phyloP scores from a whole-genome alignment of 805 yeast species.

The Groenewaldozyma tartarivorans region DNA sequence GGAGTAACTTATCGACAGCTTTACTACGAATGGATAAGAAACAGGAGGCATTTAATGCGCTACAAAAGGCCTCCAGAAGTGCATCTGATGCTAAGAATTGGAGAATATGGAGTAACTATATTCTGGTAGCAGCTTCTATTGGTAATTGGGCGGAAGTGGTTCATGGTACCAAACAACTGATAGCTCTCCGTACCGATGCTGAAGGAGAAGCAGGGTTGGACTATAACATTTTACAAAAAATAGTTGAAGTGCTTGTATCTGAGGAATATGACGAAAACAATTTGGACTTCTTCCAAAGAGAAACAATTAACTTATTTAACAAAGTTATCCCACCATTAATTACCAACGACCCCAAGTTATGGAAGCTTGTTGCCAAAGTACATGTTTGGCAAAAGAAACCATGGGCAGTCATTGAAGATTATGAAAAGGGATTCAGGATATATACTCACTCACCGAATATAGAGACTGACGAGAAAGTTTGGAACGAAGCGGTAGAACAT shows the following conservation, averaged over 20 bases:
- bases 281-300: conserved; percentile 44
- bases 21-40: conserved; percentile 53
- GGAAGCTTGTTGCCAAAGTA: conserved; percentile 79
- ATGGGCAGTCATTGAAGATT: conserved; percentile 78
- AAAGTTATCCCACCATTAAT: conserved; percentile 58
- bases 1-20: conserved; percentile 89
- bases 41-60: conserved; percentile 75
- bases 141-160: conserved; percentile 86
- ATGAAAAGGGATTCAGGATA: conserved; percentile 82
- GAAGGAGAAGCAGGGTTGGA: conserved; percentile 62
- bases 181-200: conserved; percentile 46
- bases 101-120: conserved; percentile 84
- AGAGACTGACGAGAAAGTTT: conserved; percentile 47
- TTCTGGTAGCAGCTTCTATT: conserved; percentile 70
- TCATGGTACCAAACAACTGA: conserved; percentile 56
- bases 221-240: conserved; percentile 61
- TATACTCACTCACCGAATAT: conserved; percentile 55
- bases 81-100: conserved; percentile 66
- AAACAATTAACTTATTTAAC: conserved; percentile 65
- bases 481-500: conserved; percentile 74
- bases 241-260: conserved; percentile 54
- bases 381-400: conserved; percentile 81
- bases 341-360: conserved; percentile 54
- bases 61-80: conserved; percentile 64
- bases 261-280: conserved; percentile 31